Percentiles rank a stretch among this genome's conserved stretches.
phyloP scores from a whole-genome alignment of 345 rosid species.

The Bretschneidera sinensis region DNA sequence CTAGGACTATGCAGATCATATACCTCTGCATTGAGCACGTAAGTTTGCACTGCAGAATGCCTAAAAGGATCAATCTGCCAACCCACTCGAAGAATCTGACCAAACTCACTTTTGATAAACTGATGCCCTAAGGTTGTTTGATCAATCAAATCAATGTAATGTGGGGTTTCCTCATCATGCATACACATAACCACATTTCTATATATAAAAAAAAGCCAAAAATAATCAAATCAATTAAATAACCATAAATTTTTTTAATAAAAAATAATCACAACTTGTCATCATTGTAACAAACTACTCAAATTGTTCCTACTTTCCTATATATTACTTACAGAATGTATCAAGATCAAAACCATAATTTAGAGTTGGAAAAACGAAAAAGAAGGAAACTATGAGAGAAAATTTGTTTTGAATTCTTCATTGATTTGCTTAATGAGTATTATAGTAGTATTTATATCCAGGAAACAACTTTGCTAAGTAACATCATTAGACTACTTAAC shows the following conservation, averaged over 20 bases:
- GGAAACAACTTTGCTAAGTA: no score
- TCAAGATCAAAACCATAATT: no score
- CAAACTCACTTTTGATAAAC: slow-evolving; percentile 75
- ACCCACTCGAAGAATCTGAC: slow-evolving; percentile 88
- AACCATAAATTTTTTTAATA: neutral
- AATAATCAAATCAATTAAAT: neutral
- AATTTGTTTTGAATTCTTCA: no score
- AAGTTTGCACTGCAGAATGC: slow-evolving; percentile 92
- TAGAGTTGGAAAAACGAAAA: no score
- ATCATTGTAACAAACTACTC: no score
- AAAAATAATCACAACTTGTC: no score
- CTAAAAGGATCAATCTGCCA: slow-evolving; percentile 98
- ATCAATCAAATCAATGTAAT: slow-evolving; percentile 91
- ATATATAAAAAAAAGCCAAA: slow-evolving; percentile 10
- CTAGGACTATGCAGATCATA: neutral
- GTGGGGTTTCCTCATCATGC: slow-evolving; percentile 93
- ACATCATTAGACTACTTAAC: no score
- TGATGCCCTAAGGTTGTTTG: slow-evolving; percentile 87
- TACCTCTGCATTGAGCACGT: slow-evolving; percentile 95
- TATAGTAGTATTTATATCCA: no score
- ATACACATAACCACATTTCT: slow-evolving; percentile 95
- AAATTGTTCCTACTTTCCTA: neutral
- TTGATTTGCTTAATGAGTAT: no score
- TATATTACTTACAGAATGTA: no score
- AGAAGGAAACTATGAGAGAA: no score